phyloP scores from a whole-genome alignment of 2,329 filamentous ascomycete species.

The Aureobasidium sp. region DNA sequence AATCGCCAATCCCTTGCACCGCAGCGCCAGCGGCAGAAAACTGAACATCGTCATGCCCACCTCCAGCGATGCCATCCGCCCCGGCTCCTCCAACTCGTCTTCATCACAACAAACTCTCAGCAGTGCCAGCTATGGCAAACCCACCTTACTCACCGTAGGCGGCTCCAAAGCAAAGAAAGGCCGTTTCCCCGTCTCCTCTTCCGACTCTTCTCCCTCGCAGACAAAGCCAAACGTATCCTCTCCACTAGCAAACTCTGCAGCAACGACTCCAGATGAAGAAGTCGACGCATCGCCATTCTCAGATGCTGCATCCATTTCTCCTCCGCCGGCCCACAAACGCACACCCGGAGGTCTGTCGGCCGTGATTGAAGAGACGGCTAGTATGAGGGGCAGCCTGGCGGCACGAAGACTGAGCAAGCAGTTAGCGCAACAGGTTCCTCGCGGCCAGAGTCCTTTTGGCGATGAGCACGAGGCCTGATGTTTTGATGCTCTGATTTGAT shows the following conservation, averaged over 20 bases:
- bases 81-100: conserved; percentile 22
- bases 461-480: conserved; percentile 4
- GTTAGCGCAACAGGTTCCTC: background rate
- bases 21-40: conserved; percentile 19
- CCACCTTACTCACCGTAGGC: conserved; percentile 39
- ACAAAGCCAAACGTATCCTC: conserved; percentile 23
- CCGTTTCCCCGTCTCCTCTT: conserved; percentile 23
- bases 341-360: conserved; percentile 29
- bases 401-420: background rate
- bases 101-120: conserved; percentile 29
- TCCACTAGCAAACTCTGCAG: conserved; percentile 2
- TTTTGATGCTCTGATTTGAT: background rate
- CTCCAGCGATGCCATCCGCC: conserved; percentile 22
- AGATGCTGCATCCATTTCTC: conserved; percentile 15
- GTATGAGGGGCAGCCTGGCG: background rate
- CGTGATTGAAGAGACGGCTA: conserved; percentile 37
- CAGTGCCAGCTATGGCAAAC: conserved; percentile 35
- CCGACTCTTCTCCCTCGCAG: conserved; percentile 22
- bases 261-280: background rate
- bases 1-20: conserved; percentile 43
- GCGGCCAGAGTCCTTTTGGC: conserved; percentile 6
- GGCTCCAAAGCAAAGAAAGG: conserved; percentile 31
- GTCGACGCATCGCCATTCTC: conserved; percentile 17
- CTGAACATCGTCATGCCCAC: conserved; percentile 36
- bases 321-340: background rate